Evolutionary conservation across 2,329 filamentous ascomycete genomes (phyloP).

Genomic region (Botrytis tulipae): DNA sequence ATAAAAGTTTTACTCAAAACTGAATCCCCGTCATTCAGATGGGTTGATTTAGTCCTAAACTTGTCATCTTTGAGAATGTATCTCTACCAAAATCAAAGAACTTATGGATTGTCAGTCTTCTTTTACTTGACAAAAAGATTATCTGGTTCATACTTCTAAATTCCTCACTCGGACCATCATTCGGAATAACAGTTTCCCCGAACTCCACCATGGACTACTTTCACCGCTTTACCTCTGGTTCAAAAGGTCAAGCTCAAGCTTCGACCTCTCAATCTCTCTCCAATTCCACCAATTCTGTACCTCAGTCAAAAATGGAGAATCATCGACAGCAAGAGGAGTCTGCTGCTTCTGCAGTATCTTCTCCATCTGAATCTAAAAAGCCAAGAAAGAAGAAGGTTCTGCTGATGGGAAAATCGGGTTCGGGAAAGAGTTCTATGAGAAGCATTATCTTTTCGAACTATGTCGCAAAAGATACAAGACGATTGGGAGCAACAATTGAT

Average conservation of each 20-base stretch:
- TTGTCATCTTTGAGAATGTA: background rate
- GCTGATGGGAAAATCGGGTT: constrained; percentile 93
- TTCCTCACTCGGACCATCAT: background rate
- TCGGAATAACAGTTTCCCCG: constrained; percentile 8
- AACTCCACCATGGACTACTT: constrained; percentile 1
- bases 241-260: constrained; percentile 8
- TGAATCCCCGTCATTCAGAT: background rate
- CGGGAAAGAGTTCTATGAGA: constrained; percentile 97
- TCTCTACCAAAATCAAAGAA: background rate
- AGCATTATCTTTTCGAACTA: constrained; percentile 99
- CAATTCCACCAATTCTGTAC: background rate
- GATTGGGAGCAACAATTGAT: constrained; percentile 93
- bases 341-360: constrained; percentile 4
- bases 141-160: background rate
- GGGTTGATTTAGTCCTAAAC: background rate
- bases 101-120: background rate
- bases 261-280: background rate
- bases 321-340: constrained; percentile 16
- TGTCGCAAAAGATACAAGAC: constrained; percentile 89
- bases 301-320: constrained; percentile 18
- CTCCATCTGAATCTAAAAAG: constrained; percentile 42
- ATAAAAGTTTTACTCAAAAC: background rate
- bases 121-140: background rate
- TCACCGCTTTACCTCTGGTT: constrained; percentile 14
- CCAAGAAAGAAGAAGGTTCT: constrained; percentile 85